Base-by-base conservation (phyloP, 2,329 filamentous ascomycete species). In the Chalaropsis thielavioides region DNA sequence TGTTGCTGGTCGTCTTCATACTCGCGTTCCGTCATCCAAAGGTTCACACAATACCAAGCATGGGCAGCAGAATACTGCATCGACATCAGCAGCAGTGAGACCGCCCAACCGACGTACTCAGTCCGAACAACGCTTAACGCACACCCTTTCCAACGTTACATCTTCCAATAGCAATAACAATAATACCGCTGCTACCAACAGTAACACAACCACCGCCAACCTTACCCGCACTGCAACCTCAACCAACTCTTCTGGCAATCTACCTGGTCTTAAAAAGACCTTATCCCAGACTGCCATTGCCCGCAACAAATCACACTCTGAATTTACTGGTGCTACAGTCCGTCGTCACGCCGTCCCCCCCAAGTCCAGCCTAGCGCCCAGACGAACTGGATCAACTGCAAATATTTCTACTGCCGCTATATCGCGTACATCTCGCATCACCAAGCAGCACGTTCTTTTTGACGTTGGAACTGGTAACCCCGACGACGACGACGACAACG, bases 361-460 rank as follows among this genome's bases (percentile, higher is more conserved):
- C 27, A 78, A 82, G 69, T 79, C 76, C 70, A 82, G 84, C 68
- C 77, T 85, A 49, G 72, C 71, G 66, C 74, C 74, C 56, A 82
- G 79, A 70, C 80, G 81, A 15, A 73, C 77, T 51, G 77, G 78
- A 61, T 64, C 66, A 6, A 61, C 59, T 49, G 66, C 64, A 67
- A 68, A 66, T 44, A 46, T 49, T 46, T 59, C 35, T 15, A 27
- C 46, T 46, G 43, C 56, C 10, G 58, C 43, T 22, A 19, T 41
- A 19, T 83, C 83, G 71, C 79, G 80, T 66, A 76, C 79, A 27
- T 74, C 77, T 13, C 82, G 80, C 63, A 64, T 72, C 38, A 69
- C 69, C 69, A 82, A 80, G 71, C 73, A 73, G 31, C 80, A 81
- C 68, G 84, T 86, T 40, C 83, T 85, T 70, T 87, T 87, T 69